Percentiles rank a stretch among this genome's conserved stretches.
These are phyloP conservation scores for Candida tallmaniae DNA, from an alignment of 805 yeast species.

Conservation along the genomic window DNA sequence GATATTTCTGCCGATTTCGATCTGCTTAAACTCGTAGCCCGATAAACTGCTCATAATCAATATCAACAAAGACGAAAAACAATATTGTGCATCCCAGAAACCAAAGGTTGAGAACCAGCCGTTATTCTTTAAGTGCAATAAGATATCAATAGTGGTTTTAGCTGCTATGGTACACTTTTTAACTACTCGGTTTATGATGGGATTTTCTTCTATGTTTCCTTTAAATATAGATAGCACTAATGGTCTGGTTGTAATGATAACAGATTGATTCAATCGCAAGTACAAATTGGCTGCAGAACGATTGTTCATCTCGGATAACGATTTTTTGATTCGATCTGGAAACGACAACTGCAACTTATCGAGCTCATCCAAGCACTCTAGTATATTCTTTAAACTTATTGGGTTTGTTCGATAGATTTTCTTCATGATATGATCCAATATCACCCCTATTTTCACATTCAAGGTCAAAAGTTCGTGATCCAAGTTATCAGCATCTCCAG, in stretches of 20 bases:
- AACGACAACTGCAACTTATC: slow-evolving; percentile 28
- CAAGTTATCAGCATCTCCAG: no score
- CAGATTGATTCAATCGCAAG: slow-evolving; percentile 30
- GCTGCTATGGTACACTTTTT: slow-evolving; percentile 26
- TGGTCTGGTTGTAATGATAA: slow-evolving; percentile 29
- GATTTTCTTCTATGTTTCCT: slow-evolving; percentile 5
- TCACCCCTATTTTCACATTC: slow-evolving; percentile 33
- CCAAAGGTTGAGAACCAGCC: slow-evolving; percentile 29
- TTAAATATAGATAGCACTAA: slow-evolving; percentile 26
- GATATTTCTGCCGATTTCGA: slow-evolving; percentile 7
- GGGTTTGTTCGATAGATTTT: slow-evolving; percentile 19
- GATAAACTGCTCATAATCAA: slow-evolving; percentile 15
- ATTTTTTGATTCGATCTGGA: slow-evolving; percentile 23
- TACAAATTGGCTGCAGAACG: slow-evolving; percentile 26
- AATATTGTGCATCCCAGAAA: slow-evolving; percentile 38
- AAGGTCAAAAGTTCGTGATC: slow-evolving; percentile 24
- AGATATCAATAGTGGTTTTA: slow-evolving; percentile 24
- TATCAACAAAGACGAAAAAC: slow-evolving; percentile 27
- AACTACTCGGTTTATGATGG: slow-evolving; percentile 15
- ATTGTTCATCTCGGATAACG: slow-evolving; percentile 13
- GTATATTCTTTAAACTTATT: slow-evolving; percentile 33
- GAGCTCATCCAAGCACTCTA: slow-evolving; percentile 33
- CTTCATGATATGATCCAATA: slow-evolving; percentile 27
- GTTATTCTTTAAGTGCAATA: slow-evolving; percentile 21
- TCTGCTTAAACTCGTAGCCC: slow-evolving; percentile 6